Evolutionary conservation across 129 eudicot genomes (phyloP).

Genomic region (Pseudognaphalium luteoalbum): DNA sequence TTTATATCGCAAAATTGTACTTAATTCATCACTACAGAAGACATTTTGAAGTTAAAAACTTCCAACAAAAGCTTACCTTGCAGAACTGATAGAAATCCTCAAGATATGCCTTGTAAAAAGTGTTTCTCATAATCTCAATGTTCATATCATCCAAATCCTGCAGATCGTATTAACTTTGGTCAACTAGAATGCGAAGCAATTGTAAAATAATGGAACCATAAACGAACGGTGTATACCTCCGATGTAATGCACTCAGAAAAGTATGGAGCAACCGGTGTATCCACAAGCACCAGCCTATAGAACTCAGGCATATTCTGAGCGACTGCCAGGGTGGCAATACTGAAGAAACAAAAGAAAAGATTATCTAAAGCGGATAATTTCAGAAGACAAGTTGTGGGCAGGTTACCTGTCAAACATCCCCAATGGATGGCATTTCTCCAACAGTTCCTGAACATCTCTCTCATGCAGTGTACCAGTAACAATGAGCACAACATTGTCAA

Average conservation of each 20-base stretch:
- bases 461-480: constrained; percentile 96
- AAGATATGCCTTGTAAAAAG: constrained; percentile 95
- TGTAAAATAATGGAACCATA: neutral
- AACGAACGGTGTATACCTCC: constrained; percentile 50
- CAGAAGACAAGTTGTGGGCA: neutral
- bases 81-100: constrained; percentile 92
- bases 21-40: neutral
- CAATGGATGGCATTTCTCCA: constrained; percentile 93
- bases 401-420: constrained; percentile 94
- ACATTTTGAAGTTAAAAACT: constrained; percentile 2
- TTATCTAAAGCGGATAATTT: neutral
- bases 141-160: constrained; percentile 99
- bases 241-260: constrained; percentile 95
- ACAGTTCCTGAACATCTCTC: constrained; percentile 92
- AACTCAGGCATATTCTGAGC: constrained; percentile 98
- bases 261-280: constrained; percentile 96
- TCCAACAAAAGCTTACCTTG: constrained; percentile 47
- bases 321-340: constrained; percentile 91
- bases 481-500: constrained; percentile 91
- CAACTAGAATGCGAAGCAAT: neutral
- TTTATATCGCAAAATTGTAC: constrained; percentile 42
- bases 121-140: constrained; percentile 96
- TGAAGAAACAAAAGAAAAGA: constrained; percentile 33
- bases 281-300: constrained; percentile 89
- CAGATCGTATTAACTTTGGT: constrained; percentile 5